Conservation (phyloP, 768 basidiomycete species). For the Inosperma sp. region DNA sequence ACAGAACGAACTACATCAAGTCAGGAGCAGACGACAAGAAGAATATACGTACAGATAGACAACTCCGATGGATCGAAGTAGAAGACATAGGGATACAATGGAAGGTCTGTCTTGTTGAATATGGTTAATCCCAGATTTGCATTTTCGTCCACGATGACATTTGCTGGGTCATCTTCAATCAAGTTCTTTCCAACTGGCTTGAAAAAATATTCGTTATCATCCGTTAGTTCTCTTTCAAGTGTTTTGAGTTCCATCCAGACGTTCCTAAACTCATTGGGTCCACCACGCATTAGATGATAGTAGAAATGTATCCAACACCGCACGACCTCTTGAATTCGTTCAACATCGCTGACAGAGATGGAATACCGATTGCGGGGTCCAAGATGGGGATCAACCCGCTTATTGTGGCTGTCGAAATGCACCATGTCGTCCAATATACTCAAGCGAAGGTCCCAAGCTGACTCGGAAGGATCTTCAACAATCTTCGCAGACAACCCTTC, state of each 20-base stretch:
- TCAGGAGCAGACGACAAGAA: neutral
- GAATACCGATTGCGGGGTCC: conserved; percentile 19
- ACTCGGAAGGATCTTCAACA: conserved; percentile 15
- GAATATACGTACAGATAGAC: conserved; percentile 28
- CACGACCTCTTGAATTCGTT: conserved; percentile 19
- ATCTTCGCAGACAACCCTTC: conserved; percentile 13
- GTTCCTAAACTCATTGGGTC: conserved; percentile 18
- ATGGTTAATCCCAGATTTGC: conserved; percentile 33
- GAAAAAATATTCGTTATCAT: conserved; percentile 19
- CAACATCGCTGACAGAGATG: conserved; percentile 10
- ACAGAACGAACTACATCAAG: neutral
- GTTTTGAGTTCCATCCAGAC: conserved; percentile 31
- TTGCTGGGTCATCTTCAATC: conserved; percentile 25
- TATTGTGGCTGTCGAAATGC: conserved; percentile 22
- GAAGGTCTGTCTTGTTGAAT: conserved; percentile 29
- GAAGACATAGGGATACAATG: conserved; percentile 38
- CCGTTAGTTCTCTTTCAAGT: conserved; percentile 19
- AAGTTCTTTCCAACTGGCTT: conserved; percentile 26
- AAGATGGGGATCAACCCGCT: conserved; percentile 19
- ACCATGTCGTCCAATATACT: conserved; percentile 17
- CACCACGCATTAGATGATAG: conserved; percentile 26
- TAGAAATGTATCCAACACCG: conserved; percentile 23
- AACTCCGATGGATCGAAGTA: conserved; percentile 41
- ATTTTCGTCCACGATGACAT: conserved; percentile 22
- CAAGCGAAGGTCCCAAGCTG: conserved; percentile 20